These are phyloP conservation scores for Chlorella sp. DNA, from an alignment of 139 green algal species.

Conservation along the genomic window DNA sequence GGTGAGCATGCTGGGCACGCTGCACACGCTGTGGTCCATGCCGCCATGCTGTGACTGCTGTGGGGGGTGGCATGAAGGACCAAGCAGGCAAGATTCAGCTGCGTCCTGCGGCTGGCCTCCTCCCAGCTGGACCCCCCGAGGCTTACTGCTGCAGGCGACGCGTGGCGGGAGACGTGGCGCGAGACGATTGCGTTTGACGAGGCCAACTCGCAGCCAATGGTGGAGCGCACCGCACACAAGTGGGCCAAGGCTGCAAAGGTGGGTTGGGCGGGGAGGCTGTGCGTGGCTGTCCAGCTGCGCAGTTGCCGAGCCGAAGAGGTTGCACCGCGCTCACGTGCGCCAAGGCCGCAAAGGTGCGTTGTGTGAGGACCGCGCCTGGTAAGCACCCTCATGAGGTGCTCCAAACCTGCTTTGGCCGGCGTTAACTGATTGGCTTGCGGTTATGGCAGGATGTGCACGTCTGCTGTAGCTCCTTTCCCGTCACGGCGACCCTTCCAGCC, in stretches of 20 bases:
- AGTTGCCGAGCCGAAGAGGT: too few species aligned
- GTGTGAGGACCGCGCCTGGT: too few species aligned
- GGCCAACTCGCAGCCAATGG: slow-evolving; percentile 56
- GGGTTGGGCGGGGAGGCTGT: background rate
- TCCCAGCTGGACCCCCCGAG: too few species aligned
- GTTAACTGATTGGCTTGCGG: background rate
- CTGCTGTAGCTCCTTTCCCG: background rate
- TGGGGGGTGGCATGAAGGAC: background rate
- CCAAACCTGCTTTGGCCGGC: too few species aligned
- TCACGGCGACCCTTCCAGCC: too few species aligned
- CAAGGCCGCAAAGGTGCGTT: too few species aligned
- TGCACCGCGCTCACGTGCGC: too few species aligned
- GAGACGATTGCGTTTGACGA: slow-evolving; percentile 73
- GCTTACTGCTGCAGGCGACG: slow-evolving; percentile 56
- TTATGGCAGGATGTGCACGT: background rate
- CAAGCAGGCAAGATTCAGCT: too few species aligned
- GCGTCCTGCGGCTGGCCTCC: too few species aligned
- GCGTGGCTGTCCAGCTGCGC: background rate
- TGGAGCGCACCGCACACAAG: slow-evolving; percentile 86
- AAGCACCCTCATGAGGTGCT: too few species aligned
- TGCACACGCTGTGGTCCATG: too few species aligned
- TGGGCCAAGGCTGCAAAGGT: slow-evolving; percentile 52
- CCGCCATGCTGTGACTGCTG: too few species aligned
- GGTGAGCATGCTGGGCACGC: background rate
- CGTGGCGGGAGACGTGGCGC: slow-evolving; percentile 83